Base-by-base conservation (phyloP, 352 stramenopile species). In the Phytophthora tentaculata region DNA sequence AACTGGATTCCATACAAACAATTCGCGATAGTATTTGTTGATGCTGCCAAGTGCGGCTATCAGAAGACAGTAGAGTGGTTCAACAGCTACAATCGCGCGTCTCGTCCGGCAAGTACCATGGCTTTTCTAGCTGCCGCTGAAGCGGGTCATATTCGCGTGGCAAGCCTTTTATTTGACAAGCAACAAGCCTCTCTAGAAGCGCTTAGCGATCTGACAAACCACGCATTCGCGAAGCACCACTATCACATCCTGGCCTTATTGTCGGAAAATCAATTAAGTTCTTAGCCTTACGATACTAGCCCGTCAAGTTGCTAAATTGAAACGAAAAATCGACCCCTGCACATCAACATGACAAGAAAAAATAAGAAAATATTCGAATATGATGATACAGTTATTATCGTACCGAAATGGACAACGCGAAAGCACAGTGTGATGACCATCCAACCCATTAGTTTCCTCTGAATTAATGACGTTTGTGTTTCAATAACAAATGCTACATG, bases 401-500 rank as follows among this genome's bases (percentile, higher is more conserved):
- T 56, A 57, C 57, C 57, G 13, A 64, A 64, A 57, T 64, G 57
- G 14, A 58, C 47, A 7, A 64, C 47, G 2, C 57, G 57, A 51
- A 58, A 64, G 14, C 57, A 56, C 16, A 64, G 32, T 0, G 57
- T 57, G 16, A 57, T 39, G 12, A 64, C 23, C 57, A 64, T 57
- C 57, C 57, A 58, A 19, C 23, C 32, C 47, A 58, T 43, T 17
- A 64, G 20, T 58, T 64, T 74, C 17, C 62, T 51, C 23, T 69
- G 64, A 13, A 77, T 52, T 20, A 68, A 39, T 8, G 61, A 58
- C 28, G 29, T 35, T 16, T 71, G 73, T 5, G 57, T 72, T 13
- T 77, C 65, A 32, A 80, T 14, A 8, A 74, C 73, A 20, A 77
- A 80, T 9, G 68, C 64, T 3, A 74, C 14, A 24, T 75, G 61